Percentiles rank a stretch among this genome's conserved stretches.
Conservation (phyloP, 1,139 yeast species). For the Lodderomyces parapsilosis region DNA sequence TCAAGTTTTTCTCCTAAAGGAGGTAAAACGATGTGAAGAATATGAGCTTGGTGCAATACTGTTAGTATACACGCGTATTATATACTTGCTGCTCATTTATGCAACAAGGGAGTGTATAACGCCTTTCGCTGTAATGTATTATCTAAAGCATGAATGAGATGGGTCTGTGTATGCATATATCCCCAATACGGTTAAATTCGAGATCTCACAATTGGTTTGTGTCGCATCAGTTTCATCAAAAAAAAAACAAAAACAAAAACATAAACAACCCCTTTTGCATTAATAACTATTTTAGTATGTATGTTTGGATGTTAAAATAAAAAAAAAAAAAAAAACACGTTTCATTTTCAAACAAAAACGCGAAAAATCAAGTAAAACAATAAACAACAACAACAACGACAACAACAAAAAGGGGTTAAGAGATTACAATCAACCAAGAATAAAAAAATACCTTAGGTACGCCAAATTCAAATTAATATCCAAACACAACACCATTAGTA, state of each 20-base stretch:
- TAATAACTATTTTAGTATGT: background rate
- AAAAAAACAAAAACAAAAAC: no score
- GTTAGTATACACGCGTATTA: no score
- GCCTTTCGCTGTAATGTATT: background rate
- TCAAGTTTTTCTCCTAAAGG: no score
- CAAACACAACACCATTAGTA: background rate
- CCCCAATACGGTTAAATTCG: background rate
- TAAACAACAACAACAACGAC: background rate
- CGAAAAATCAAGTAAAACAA: background rate
- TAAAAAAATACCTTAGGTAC: no score
- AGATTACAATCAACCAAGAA: no score
- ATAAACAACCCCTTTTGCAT: background rate
- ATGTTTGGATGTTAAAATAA: constrained; percentile 1
- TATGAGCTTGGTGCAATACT: no score
- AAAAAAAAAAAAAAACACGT: background rate
- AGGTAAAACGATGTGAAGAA: no score
- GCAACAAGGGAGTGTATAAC: no score
- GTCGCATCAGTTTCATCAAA: no score
- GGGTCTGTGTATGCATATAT: background rate
- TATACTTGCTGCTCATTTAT: no score
- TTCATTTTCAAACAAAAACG: background rate
- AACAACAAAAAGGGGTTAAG: background rate
- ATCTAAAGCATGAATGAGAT: no score
- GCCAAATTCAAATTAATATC: no score
- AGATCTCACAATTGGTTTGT: background rate